phyloP scores from a whole-genome alignment of 352 stramenopile genomes.

The Globisporangium middletonii region DNA sequence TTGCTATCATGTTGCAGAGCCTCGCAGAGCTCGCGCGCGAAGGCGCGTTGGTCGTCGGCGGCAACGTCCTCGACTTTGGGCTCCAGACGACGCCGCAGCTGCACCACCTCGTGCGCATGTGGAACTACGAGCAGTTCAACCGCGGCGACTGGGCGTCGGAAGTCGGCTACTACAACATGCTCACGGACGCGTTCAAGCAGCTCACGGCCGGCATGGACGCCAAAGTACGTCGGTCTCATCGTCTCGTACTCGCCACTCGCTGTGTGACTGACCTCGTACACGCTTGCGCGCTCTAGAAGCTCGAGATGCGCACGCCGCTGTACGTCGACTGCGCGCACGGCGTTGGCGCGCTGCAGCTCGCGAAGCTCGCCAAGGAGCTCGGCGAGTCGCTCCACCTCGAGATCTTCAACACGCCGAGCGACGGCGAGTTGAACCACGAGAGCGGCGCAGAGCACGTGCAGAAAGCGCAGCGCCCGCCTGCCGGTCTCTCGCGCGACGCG shows the following conservation, averaged over 20 bases:
- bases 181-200: slow-evolving; percentile 90
- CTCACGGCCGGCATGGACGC: slow-evolving; percentile 76
- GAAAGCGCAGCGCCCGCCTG: slow-evolving; percentile 87
- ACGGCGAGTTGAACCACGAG: slow-evolving; percentile 93
- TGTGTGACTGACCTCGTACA: not conserved
- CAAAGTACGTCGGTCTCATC: slow-evolving; percentile 31
- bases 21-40: slow-evolving; percentile 86
- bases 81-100: slow-evolving; percentile 96
- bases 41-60: slow-evolving; percentile 85
- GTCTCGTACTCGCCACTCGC: not conserved
- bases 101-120: slow-evolving; percentile 96
- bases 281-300: slow-evolving; percentile 25
- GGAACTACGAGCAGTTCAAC: slow-evolving; percentile 87
- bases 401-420: slow-evolving; percentile 69
- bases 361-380: slow-evolving; percentile 72
- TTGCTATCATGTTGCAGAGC: slow-evolving; percentile 14
- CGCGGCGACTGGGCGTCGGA: slow-evolving; percentile 86
- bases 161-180: slow-evolving; percentile 94
- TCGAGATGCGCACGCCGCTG: slow-evolving; percentile 73
- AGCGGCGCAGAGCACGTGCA: slow-evolving; percentile 97
- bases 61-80: slow-evolving; percentile 92
- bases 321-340: slow-evolving; percentile 93
- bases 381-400: slow-evolving; percentile 77
- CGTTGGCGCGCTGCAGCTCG: slow-evolving; percentile 82
- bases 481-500: slow-evolving; percentile 51